Base-by-base conservation (phyloP, 148 eudicot species). In the Silene latifolia region DNA sequence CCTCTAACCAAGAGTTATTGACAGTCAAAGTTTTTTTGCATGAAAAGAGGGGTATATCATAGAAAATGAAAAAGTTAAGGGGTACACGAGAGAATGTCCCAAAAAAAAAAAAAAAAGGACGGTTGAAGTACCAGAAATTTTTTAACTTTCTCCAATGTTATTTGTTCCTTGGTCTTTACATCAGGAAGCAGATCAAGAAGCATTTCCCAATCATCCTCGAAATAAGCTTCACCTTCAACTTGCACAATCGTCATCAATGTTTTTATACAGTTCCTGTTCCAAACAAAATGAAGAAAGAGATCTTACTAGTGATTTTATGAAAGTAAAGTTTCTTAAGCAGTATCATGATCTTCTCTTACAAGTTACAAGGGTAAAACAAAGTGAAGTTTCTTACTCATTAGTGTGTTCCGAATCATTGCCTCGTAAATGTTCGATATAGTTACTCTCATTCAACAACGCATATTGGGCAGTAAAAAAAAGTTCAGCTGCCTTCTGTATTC, bases 101-200 rank as follows among this genome's bases (percentile, higher is more conserved):
- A n/a, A n/a, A n/a, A n/a, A n/a, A n/a, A n/a, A n/a, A n/a, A n/a
- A n/a, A n/a, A n/a, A n/a, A n/a, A n/a, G n/a, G n/a, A n/a, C n/a
- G n/a, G n/a, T n/a, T n/a, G n/a, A 63, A 63, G 15, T 73, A 73
- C 76, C 76, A 73, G 51, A 57, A 66, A 60, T 61, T 57, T 73
- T 73, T 73, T 46, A 20, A 61, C 7, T 42, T 42, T 25, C 18
- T 12, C 19, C 8, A 29, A 35, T 2, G 69, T 15, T 66, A 66
- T 35, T 6, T 66, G 0, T 7, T 66, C 51, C 3, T 8, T 10
- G 23, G 23, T 18, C 8, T 35, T 8, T 2, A 15, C 69, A 35
- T 7, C 14, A 8, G 48, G 19, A 35, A 66, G 51, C 69, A 66
- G 5, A 17, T 39, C 9, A 6, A 35, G 69, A 39, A 66, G 39